Percentiles rank a stretch among this genome's conserved stretches.
phyloP scores from a whole-genome alignment of 257 asterid genomes.

The Solanum microdontum region DNA sequence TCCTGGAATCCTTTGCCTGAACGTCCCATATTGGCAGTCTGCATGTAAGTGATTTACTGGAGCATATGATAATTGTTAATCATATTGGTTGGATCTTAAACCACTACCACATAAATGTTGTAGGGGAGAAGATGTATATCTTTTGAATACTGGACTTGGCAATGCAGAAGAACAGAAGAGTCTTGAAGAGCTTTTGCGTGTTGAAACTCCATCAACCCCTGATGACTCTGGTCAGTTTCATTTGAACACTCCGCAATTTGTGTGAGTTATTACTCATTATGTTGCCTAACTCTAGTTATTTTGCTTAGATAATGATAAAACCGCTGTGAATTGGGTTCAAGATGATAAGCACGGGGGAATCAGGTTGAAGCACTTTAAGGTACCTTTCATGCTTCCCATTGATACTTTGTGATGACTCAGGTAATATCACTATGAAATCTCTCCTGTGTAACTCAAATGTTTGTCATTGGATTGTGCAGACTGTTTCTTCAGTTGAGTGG shows the following conservation, averaged over 20 bases:
- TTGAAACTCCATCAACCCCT: conserved; percentile 24
- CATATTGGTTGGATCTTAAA: conserved; percentile 3
- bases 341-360: conserved; percentile 66
- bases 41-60: conserved; percentile 40
- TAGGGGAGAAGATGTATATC: conserved; percentile 73
- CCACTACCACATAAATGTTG: conserved; percentile 1
- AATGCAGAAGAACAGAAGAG: conserved; percentile 53
- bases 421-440: neutral
- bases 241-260: neutral
- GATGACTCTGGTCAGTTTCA: conserved; percentile 56
- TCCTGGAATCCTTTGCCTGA: conserved; percentile 85
- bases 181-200: conserved; percentile 56
- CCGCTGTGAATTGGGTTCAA: conserved; percentile 51
- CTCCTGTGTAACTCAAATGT: conserved; percentile 1
- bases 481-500: conserved; percentile 89
- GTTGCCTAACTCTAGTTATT: neutral
- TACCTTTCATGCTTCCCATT: conserved; percentile 10
- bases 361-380: conserved; percentile 91
- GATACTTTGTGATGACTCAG: neutral
- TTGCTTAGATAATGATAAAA: conserved; percentile 40
- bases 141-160: conserved; percentile 57
- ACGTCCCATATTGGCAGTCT: conserved; percentile 73
- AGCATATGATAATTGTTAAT: conserved; percentile 3
- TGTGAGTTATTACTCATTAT: neutral
- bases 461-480: conserved; percentile 35